A percentile compares a stretch with the other conserved stretches of the same genome.
These are phyloP conservation scores for Antitrichia curtipendula DNA, from an alignment of 225 moss, liverwort and hornwort species.

Conservation along the genomic window DNA sequence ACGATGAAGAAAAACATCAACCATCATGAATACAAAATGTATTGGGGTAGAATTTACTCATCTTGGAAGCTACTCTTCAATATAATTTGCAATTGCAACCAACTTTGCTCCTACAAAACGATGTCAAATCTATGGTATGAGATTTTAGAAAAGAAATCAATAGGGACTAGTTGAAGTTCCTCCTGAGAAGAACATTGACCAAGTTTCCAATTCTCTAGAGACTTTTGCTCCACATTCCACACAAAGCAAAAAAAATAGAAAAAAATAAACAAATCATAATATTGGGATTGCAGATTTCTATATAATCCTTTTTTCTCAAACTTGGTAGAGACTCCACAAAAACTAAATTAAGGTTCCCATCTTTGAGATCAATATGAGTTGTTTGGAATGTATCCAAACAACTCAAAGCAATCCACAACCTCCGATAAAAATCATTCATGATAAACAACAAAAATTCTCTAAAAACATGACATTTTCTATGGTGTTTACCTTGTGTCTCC, in stretches of 20 bases:
- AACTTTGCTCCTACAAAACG: not conserved
- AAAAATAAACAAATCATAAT: too few relatives aligned
- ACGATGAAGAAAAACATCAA: not conserved
- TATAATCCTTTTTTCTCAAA: not conserved
- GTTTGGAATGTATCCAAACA: not conserved
- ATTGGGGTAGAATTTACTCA: not conserved
- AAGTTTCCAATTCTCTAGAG: not conserved
- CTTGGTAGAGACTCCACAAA: not conserved
- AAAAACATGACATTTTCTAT: not conserved
- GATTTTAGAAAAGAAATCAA: not conserved
- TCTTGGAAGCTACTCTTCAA: not conserved
- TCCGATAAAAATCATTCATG: not conserved
- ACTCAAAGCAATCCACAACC: not conserved
- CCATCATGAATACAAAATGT: not conserved
- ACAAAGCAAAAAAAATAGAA: rapidly evolving
- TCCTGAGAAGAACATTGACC: not conserved
- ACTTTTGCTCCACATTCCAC: not conserved
- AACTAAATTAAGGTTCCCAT: not conserved
- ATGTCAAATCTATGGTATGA: not conserved
- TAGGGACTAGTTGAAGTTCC: not conserved
- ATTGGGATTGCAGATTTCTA: not conserved
- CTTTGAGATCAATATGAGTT: not conserved
- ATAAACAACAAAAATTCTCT: not conserved
- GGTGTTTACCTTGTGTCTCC: not conserved
- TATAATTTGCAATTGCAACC: not conserved